Percentiles rank a stretch among this genome's conserved stretches.
These are phyloP conservation scores for Jacaranda mimosifolia DNA, from an alignment of 257 asterid species.

Conservation along the genomic window DNA sequence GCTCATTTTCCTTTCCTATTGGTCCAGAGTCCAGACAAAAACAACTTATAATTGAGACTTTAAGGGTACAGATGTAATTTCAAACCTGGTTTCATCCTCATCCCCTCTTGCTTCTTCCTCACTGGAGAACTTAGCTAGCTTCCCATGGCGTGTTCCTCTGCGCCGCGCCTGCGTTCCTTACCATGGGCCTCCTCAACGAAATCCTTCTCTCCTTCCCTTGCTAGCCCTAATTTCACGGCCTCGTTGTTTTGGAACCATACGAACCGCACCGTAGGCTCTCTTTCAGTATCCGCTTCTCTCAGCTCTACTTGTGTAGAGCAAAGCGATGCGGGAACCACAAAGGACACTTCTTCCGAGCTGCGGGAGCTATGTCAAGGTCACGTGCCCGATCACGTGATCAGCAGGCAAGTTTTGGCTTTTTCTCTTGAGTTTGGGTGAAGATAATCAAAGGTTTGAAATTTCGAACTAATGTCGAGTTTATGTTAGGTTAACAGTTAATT, in stretches of 20 bases:
- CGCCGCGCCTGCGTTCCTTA: constrained; percentile 44
- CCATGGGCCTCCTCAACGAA: constrained; percentile 46
- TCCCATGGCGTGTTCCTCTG: constrained; percentile 61
- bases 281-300: constrained; percentile 52
- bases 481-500: constrained; percentile 22
- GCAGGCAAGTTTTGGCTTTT: constrained; percentile 55
- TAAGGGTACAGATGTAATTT: constrained; percentile 21
- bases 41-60: background rate
- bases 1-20: too few species aligned
- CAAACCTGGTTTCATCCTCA: constrained; percentile 20
- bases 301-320: constrained; percentile 40
- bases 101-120: constrained; percentile 10
- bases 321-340: constrained; percentile 36
- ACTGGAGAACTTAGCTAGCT: constrained; percentile 7
- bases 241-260: constrained; percentile 1
- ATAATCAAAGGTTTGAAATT: constrained; percentile 7
- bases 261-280: constrained; percentile 29
- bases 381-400: constrained; percentile 83
- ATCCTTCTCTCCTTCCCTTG: background rate
- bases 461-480: background rate
- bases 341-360: constrained; percentile 42
- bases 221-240: constrained; percentile 16
- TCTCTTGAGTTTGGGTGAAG: constrained; percentile 10
- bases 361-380: constrained; percentile 74
- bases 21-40: too few species aligned